These are phyloP conservation scores for Paecilomyces formosus DNA, from an alignment of 2,329 filamentous ascomycete species.

Conservation along the genomic window DNA sequence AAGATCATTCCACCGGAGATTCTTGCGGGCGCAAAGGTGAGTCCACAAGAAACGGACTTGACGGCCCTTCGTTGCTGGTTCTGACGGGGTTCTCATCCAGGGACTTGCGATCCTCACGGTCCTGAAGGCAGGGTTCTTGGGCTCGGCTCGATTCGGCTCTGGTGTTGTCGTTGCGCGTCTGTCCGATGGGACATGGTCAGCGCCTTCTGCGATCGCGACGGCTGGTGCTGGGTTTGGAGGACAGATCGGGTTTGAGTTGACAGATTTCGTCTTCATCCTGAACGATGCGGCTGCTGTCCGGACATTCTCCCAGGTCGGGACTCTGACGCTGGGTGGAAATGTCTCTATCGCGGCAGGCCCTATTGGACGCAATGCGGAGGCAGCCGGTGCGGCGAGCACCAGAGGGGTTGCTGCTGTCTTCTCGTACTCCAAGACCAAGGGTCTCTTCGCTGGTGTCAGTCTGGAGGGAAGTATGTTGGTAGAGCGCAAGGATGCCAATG, in stretches of 20 bases:
- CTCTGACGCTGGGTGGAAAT: constrained; percentile 88
- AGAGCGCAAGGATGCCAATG: constrained; percentile 91
- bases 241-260: constrained; percentile 45
- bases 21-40: constrained; percentile 82
- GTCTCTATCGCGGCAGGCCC: constrained; percentile 93
- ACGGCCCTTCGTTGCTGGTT: constrained; percentile 6
- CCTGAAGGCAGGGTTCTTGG: constrained; percentile 44
- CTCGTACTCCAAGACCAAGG: constrained; percentile 96
- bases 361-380: constrained; percentile 89
- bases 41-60: background rate
- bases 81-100: constrained; percentile 16
- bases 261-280: constrained; percentile 88
- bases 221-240: constrained; percentile 44
- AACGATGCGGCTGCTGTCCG: constrained; percentile 86
- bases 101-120: constrained; percentile 44
- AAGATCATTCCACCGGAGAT: constrained; percentile 92
- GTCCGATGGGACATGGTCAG: constrained; percentile 42
- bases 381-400: constrained; percentile 84
- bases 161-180: constrained; percentile 44
- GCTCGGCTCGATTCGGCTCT: constrained; percentile 44
- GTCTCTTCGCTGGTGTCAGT: constrained; percentile 89
- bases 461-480: constrained; percentile 89
- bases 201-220: constrained; percentile 42
- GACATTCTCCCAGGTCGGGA: constrained; percentile 88
- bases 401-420: constrained; percentile 88